Percentiles rank a stretch among this genome's conserved stretches.
These are phyloP conservation scores for Penicillium sp. DNA, from an alignment of 2,329 filamentous ascomycete species.

Conservation along the genomic window DNA sequence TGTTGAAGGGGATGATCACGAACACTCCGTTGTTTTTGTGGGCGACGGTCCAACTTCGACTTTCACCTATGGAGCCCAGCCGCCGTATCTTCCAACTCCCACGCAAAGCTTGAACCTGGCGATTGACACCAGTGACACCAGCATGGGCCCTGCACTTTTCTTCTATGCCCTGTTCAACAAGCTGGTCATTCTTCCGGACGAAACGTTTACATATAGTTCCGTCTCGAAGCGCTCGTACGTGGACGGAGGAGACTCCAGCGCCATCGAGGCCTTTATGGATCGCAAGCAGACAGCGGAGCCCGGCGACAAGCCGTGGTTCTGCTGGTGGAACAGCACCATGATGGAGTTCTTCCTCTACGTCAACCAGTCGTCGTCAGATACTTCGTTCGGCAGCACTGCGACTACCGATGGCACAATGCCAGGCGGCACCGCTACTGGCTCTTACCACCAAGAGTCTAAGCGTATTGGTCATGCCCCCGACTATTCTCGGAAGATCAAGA, in stretches of 20 bases:
- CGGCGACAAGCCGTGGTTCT: slow-evolving; percentile 67
- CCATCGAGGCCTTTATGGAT: slow-evolving; percentile 23
- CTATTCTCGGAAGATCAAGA: slow-evolving; percentile 61
- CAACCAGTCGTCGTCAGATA: slow-evolving; percentile 47
- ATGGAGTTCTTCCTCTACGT: slow-evolving; percentile 68
- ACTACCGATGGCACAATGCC: slow-evolving; percentile 15
- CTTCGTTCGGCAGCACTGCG: slow-evolving; percentile 21
- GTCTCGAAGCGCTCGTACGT: slow-evolving; percentile 30
- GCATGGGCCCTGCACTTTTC: slow-evolving; percentile 61
- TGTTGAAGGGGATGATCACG: slow-evolving; percentile 24
- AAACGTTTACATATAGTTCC: slow-evolving; percentile 32
- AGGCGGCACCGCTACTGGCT: slow-evolving; percentile 17
- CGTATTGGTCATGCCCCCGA: slow-evolving; percentile 21
- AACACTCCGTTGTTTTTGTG: slow-evolving; percentile 38
- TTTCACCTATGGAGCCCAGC: slow-evolving; percentile 62
- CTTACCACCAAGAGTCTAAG: slow-evolving; percentile 10
- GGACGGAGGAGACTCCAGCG: slow-evolving; percentile 17
- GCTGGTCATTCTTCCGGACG: slow-evolving; percentile 53
- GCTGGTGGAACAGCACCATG: slow-evolving; percentile 66
- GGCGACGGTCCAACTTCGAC: slow-evolving; percentile 38
- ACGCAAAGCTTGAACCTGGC: slow-evolving; percentile 55
- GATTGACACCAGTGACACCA: slow-evolving; percentile 55
- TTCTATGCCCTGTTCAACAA: slow-evolving; percentile 65
- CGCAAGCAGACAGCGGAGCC: slow-evolving; percentile 46
- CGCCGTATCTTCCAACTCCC: slow-evolving; percentile 47